Conservation (phyloP, 441 rosid genomes). For the Iberis amara region DNA sequence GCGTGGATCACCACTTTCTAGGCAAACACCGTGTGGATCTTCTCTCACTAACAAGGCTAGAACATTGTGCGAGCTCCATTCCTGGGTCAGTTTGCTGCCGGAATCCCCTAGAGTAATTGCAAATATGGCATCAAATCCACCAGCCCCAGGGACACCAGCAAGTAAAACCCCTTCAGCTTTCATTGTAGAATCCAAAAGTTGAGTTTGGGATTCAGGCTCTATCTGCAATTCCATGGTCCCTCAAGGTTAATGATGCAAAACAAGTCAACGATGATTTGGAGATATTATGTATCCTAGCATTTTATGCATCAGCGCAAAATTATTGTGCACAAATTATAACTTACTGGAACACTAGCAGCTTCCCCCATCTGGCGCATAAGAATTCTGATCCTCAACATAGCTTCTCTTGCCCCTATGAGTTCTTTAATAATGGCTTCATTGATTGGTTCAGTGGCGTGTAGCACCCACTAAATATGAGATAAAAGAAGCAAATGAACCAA, state of each 20-base stretch:
- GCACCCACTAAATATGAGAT: slow-evolving; percentile 65
- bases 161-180: slow-evolving; percentile 79
- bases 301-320: slow-evolving; percentile 9
- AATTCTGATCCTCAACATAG: slow-evolving; percentile 70
- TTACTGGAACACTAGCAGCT: slow-evolving; percentile 82
- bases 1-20: slow-evolving; percentile 78
- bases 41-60: slow-evolving; percentile 80
- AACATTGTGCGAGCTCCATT: slow-evolving; percentile 73
- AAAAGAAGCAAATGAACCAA: slow-evolving; percentile 24
- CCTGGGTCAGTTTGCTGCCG: slow-evolving; percentile 41
- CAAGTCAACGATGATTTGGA: not conserved
- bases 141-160: slow-evolving; percentile 97
- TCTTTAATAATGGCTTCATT: slow-evolving; percentile 51
- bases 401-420: slow-evolving; percentile 63
- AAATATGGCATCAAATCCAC: slow-evolving; percentile 92
- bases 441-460: slow-evolving; percentile 47
- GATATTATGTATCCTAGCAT: slow-evolving; percentile 1
- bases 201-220: slow-evolving; percentile 82
- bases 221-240: slow-evolving; percentile 49
- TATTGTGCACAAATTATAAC: slow-evolving; percentile 15
- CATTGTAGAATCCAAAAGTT: slow-evolving; percentile 75
- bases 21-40: slow-evolving; percentile 77
- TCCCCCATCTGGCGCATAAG: slow-evolving; percentile 85
- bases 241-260: slow-evolving; percentile 18
- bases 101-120: slow-evolving; percentile 72